phyloP scores from a whole-genome alignment of 225 moss, liverwort and hornwort species.

The Lunularia cruciata region DNA sequence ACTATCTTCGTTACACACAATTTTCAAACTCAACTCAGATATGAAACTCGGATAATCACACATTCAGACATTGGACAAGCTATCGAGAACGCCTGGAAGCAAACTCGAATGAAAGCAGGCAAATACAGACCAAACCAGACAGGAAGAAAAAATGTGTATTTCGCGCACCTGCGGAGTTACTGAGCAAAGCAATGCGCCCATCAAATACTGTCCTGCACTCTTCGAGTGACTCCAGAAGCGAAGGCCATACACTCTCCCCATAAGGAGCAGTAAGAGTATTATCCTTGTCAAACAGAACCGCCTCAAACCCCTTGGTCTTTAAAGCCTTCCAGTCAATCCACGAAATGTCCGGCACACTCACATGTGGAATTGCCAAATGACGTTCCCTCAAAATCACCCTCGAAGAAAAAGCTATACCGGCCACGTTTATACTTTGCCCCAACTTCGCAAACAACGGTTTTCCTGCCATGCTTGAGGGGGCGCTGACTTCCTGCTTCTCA shows the following conservation, averaged over 20 bases:
- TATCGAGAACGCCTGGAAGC: no score
- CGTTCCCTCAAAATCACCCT: constrained; percentile 67
- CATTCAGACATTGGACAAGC: no score
- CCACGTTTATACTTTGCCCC: constrained; percentile 72
- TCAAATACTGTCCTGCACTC: constrained; percentile 76
- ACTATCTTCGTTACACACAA: no score
- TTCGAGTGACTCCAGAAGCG: constrained; percentile 60
- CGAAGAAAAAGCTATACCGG: constrained; percentile 70
- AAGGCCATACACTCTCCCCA: constrained; percentile 72
- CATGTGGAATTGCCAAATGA: constrained; percentile 82
- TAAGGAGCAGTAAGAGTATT: constrained; percentile 95
- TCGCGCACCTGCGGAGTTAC: constrained; percentile 93
- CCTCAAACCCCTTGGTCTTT: constrained; percentile 71
- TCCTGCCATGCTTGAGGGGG: constrained; percentile 30
- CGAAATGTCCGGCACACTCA: constrained; percentile 89
- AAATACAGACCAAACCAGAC: no score
- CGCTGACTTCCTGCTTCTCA: not conserved
- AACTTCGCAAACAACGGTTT: constrained; percentile 78
- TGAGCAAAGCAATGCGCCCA: constrained; percentile 78
- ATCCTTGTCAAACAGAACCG: constrained; percentile 95
- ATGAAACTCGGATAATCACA: no score
- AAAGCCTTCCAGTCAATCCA: constrained; percentile 94
- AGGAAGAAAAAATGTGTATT: no score
- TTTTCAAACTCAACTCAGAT: no score
- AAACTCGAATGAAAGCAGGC: no score